Percentiles rank a stretch among this genome's conserved stretches.
These are phyloP conservation scores for Calonectria fujianensis DNA, from an alignment of 2,329 filamentous ascomycete species.

Conservation along the genomic window DNA sequence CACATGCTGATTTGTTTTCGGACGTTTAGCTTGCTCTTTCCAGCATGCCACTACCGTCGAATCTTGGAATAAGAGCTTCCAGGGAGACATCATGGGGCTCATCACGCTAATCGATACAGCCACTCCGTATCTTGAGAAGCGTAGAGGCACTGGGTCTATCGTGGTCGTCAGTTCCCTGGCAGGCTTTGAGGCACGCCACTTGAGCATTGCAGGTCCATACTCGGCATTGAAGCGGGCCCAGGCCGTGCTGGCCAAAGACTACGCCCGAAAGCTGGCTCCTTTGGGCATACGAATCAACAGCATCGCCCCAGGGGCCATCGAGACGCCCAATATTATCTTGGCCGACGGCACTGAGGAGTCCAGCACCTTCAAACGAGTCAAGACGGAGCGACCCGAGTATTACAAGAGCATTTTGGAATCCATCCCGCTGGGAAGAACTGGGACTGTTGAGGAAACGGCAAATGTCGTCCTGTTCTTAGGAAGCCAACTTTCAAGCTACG, in stretches of 20 bases:
- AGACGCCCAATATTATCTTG: slow-evolving; percentile 38
- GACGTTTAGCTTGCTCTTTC: slow-evolving; percentile 40
- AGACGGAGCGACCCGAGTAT: slow-evolving; percentile 34
- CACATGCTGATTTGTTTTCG: background rate
- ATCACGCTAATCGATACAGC: slow-evolving; percentile 48
- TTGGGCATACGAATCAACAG: slow-evolving; percentile 53
- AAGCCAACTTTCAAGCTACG: slow-evolving; percentile 48
- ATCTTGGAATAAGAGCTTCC: slow-evolving; percentile 52
- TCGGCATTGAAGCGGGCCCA: slow-evolving; percentile 51
- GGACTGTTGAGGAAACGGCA: slow-evolving; percentile 47
- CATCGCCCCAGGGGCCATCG: slow-evolving; percentile 48
- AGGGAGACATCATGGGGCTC: slow-evolving; percentile 51
- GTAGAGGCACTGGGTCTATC: slow-evolving; percentile 48
- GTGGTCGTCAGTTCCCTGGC: slow-evolving; percentile 53
- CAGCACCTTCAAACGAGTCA: slow-evolving; percentile 45
- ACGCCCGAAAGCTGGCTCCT: slow-evolving; percentile 44
- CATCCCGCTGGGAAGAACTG: slow-evolving; percentile 45
- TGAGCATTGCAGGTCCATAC: slow-evolving; percentile 45
- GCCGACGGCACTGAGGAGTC: slow-evolving; percentile 49
- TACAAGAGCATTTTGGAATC: slow-evolving; percentile 29
- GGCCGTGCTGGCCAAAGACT: slow-evolving; percentile 52
- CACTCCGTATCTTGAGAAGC: slow-evolving; percentile 45
- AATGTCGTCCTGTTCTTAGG: slow-evolving; percentile 53
- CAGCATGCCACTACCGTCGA: slow-evolving; percentile 37
- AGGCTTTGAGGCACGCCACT: slow-evolving; percentile 47